Percentiles rank a stretch among this genome's conserved stretches.
These are phyloP conservation scores for Micractinium sp. DNA, from an alignment of 139 green algal species.

Conservation along the genomic window DNA sequence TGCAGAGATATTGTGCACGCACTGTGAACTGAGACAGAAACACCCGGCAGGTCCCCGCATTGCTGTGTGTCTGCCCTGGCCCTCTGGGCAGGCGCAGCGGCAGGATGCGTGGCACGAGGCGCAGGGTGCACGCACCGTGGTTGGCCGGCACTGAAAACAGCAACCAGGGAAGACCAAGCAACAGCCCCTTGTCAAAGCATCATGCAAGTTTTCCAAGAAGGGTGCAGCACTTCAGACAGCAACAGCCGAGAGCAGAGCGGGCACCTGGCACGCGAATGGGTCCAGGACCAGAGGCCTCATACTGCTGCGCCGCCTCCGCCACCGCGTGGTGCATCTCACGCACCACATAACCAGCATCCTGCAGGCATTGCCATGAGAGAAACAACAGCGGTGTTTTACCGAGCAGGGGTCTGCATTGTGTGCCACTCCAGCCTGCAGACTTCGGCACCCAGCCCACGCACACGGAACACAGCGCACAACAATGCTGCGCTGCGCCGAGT, in stretches of 20 bases:
- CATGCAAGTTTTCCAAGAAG: no score
- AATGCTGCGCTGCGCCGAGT: background rate
- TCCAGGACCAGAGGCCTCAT: slow-evolving; percentile 34
- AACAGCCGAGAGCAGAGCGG: no score
- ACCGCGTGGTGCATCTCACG: slow-evolving; percentile 37
- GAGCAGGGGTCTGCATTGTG: no score
- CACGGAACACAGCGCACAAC: background rate
- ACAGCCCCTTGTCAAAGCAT: background rate
- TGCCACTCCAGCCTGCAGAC: background rate
- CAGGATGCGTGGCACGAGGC: no score
- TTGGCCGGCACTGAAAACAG: background rate
- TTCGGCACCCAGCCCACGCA: background rate
- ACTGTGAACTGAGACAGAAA: no score
- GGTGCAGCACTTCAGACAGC: background rate
- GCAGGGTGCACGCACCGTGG: background rate
- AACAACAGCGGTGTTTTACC: no score
- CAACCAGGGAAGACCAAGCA: background rate
- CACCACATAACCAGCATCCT: slow-evolving; percentile 38
- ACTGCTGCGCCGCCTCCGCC: slow-evolving; percentile 34
- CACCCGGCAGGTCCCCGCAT: no score
- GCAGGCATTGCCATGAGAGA: background rate
- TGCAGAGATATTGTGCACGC: no score
- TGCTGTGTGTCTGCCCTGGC: no score
- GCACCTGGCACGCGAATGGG: slow-evolving; percentile 2
- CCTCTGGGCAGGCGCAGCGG: no score